Base-by-base conservation (phyloP, 495 filamentous ascomycete genomes). In the Glonium stellatum region DNA sequence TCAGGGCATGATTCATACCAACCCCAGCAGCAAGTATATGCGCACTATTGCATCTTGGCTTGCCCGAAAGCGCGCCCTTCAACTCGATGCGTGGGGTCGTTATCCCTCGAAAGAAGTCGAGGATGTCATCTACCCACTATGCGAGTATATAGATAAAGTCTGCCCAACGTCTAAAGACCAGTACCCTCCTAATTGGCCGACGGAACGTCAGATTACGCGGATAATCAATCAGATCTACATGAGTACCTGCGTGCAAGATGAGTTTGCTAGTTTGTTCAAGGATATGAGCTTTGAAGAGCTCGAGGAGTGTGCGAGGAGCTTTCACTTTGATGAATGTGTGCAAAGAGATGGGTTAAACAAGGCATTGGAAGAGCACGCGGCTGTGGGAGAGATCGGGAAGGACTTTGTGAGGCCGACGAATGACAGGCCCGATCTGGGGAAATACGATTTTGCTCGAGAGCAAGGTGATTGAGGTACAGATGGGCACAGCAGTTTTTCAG, bases 1-100 rank as follows among this genome's bases (percentile, higher is more conserved):
- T 47, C 82, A 85, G 68, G 83, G 83, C 18, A 84, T 87, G 82
- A 73, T 84, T 12, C 74, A 82, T 57, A 71, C 77, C 8, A 70
- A 68, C 51, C 78, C 39, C 80, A 0, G 52, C 75, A 36, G 74
- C 48, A 68, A 72, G 27, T 86, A 79, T 67, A 82, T 81, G 64
- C 71, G 71, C 41, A 73, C 76, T 0, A 71, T 84, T 48, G 51
- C 71, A 35, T 73, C 78, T 0, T 83, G 84, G 69, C 66, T 85
- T 0, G 73, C 74, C 36, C 84, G 84, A 70, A 85, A 85, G 67
- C 72, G 69, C 39, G 59, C 65, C 0, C 72, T 82, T 13, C 76
- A 76, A 42, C 67, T 82, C 11, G 82, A 85, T 59, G 76, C 76
- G 27, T 86, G 82, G 82, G 82, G 80, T 1, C 69, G 72, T 1